Evolutionary conservation across 106 monocot genomes (phyloP), one percentile per base, ranked within the genome.

Genomic region (Dendrobium nobile): DNA sequence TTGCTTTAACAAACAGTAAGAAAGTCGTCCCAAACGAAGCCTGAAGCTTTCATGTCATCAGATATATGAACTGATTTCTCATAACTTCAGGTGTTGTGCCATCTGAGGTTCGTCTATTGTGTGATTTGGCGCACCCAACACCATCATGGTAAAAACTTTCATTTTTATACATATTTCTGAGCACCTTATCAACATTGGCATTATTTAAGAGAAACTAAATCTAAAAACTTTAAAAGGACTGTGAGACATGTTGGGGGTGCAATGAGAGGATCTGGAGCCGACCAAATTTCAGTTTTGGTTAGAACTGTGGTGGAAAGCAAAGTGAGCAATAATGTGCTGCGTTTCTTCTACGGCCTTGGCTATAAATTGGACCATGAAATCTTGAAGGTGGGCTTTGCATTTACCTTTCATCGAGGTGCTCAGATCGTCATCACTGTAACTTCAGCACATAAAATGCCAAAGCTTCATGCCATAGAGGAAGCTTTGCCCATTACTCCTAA

Each of bases 351-450:
- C 78, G 33, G 84, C 17, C 84, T 98, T 42, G 95, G 98, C 33
- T 98, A 98, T 83, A 98, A 93, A 55, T 75, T 98, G 79, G 98
- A 98, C 75, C 91, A 98, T 51, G 98, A 98, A 75, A 75, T 95
- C 67, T 43, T 98, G 73, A 98, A 94, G 88, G 87, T 85, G 16
- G 98, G 98, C 4, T 98, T 93, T 41, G 79, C 92, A 48, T 98
- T 95, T 70, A 81, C 82, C 54, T 86, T 91, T 80, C 80, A 84
- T 31, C 82, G 98, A 77, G 98, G 90, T 9, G 91, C 89, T 11
- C 87, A 78, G 33, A 91, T 98, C 58, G 86, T 86, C 4, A 79
- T 93, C 4, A 91, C 86, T 40, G 95, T 98, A 72, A 98, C 88
- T 4, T 95, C 95, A 31, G 88, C 82, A 17, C 87, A 92, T 82